Base-by-base conservation (phyloP, 2,329 filamentous ascomycete species). In the Apiospora sp. region DNA sequence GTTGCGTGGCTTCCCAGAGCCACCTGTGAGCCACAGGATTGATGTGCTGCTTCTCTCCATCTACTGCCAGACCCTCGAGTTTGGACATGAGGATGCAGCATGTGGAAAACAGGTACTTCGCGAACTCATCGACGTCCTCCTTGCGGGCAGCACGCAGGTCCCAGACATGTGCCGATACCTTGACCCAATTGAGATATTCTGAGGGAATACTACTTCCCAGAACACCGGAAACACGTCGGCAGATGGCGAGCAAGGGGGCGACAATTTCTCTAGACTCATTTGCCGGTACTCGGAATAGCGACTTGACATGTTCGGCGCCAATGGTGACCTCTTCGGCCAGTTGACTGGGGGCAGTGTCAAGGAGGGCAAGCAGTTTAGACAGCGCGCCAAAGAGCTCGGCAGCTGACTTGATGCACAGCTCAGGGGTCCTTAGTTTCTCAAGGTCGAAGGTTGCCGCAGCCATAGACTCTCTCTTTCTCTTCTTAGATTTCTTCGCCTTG, bases 261-360 rank as follows among this genome's bases (percentile, higher is more conserved):
- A 86, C 80, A 6, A 89, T 79, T 4, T 82, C 79, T 19, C 86
- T 82, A 8, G 85, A 83, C 24, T 90, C 89, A 12, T 82, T 74
- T 0, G 86, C 85, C 0, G 88, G 82, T 0, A 83, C 83, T 71
- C 83, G 86, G 77, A 91, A 90, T 8, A 91, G 82, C 4, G 88
- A 88, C 75, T 86, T 87, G 76, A 91, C 85, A 74, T 90, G 88
- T 77, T 90, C 88, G 1, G 86, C 86, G 22, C 89, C 89, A 76
- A 90, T 88, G 70, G 80, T 84, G 75, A 85, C 83, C 84, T 84
- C 16, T 84, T 82, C 13, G 82, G 82, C 34, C 75, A 73, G n/a
- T 72, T 75, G 30, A 79, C 78, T 3, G 75, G 78, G 75, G 10
- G 78, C 78, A 19, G 79, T 77, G 44, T 84, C 82, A 6, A 88